phyloP scores from a whole-genome alignment of 1,284 basidiomycete species.

The Ceratobasidium sp. region DNA sequence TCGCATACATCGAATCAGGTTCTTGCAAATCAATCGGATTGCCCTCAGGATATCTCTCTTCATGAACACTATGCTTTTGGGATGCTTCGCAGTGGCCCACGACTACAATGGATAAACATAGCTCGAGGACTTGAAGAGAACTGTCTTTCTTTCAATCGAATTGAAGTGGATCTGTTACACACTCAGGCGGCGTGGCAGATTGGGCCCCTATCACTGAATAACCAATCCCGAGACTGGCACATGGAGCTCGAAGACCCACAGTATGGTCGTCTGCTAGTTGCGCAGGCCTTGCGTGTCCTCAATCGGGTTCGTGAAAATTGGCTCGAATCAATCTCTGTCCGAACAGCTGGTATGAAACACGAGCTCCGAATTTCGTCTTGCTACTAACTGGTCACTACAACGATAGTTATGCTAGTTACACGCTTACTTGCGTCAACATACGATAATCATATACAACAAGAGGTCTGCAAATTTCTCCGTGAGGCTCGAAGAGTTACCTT shows the following conservation, averaged over 20 bases:
- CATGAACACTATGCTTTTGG: conserved; percentile 64
- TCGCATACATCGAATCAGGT: conserved; percentile 61
- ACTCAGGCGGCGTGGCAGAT: conserved; percentile 57
- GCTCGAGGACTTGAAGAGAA: conserved; percentile 59
- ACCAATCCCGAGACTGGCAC: conserved; percentile 42
- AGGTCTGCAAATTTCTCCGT: conserved; percentile 10
- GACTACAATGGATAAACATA: conserved; percentile 67
- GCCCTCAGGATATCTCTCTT: conserved; percentile 57
- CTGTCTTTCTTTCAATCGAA: conserved; percentile 57
- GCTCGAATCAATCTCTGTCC: conserved; percentile 19
- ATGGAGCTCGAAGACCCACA: conserved; percentile 2
- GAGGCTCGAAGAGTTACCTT: conserved; percentile 18
- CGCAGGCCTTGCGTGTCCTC: background rate
- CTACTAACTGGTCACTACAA: background rate
- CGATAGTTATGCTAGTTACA: conserved; percentile 20
- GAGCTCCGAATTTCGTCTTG: background rate
- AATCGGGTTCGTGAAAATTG: conserved; percentile 39
- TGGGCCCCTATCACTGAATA: conserved; percentile 32
- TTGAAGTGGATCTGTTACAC: conserved; percentile 61
- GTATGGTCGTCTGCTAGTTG: conserved; percentile 32
- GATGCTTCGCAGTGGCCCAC: conserved; percentile 60
- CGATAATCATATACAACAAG: background rate
- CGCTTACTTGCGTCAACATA: conserved; percentile 34
- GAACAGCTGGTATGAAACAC: background rate
- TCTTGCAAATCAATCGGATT: conserved; percentile 61